These are phyloP conservation scores for Phyllosticta citribraziliensis DNA, from an alignment of 2,329 filamentous ascomycete genomes.

Conservation along the genomic window DNA sequence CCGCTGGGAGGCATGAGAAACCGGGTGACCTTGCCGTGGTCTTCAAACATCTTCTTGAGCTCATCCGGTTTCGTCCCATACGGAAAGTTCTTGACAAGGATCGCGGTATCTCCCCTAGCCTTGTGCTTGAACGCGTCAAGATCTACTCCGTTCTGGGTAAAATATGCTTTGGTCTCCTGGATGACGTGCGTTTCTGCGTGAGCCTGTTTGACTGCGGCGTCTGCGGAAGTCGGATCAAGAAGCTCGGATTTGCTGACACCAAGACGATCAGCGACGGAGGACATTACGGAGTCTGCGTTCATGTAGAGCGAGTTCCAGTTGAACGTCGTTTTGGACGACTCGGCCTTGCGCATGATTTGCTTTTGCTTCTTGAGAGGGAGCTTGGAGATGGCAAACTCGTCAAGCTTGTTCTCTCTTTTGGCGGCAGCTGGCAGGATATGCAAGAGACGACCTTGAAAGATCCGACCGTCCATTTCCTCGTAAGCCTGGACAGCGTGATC, in stretches of 20 bases:
- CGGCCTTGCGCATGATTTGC: slow-evolving; percentile 73
- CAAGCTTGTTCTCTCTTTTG: slow-evolving; percentile 71
- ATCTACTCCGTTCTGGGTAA: slow-evolving; percentile 78
- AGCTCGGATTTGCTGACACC: slow-evolving; percentile 86
- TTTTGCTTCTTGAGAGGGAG: slow-evolving; percentile 91
- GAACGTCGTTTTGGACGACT: slow-evolving; percentile 69
- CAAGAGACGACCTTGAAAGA: slow-evolving; percentile 84
- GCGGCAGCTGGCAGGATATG: slow-evolving; percentile 79
- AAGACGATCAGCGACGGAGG: slow-evolving; percentile 75
- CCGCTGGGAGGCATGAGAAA: slow-evolving; percentile 88
- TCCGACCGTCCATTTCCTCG: slow-evolving; percentile 66
- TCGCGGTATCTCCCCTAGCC: slow-evolving; percentile 74
- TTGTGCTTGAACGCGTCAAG: slow-evolving; percentile 81
- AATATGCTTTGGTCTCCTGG: slow-evolving; percentile 91
- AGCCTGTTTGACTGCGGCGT: slow-evolving; percentile 92
- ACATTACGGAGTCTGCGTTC: slow-evolving; percentile 87
- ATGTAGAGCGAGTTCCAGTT: slow-evolving; percentile 99
- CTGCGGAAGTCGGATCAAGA: slow-evolving; percentile 88
- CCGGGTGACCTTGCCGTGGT: slow-evolving; percentile 69
- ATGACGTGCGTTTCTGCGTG: slow-evolving; percentile 94
- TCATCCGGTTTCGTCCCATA: slow-evolving; percentile 73
- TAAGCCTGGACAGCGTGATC: slow-evolving; percentile 70
- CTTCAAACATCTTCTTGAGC: slow-evolving; percentile 70
- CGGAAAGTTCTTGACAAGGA: slow-evolving; percentile 91
- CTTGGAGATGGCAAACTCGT: slow-evolving; percentile 84